These are phyloP conservation scores for Exophiala spinifera DNA, from an alignment of 2,329 filamentous ascomycete genomes.

Conservation along the genomic window DNA sequence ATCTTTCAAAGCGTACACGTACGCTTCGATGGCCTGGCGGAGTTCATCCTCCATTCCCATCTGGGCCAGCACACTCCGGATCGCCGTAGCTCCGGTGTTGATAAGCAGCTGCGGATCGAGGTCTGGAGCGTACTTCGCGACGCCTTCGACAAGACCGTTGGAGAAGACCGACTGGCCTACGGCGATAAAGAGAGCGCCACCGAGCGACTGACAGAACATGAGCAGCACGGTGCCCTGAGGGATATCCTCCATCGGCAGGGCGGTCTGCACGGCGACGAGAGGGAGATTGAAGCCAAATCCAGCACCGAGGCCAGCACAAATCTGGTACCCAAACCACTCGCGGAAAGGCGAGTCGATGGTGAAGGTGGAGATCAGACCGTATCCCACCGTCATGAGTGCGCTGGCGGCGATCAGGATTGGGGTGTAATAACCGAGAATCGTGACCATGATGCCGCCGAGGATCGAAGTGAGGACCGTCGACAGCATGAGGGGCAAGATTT, in stretches of 20 bases:
- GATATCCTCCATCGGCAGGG: conserved; percentile 28
- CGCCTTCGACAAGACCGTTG: conserved; percentile 56
- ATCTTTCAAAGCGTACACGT: conserved; percentile 28
- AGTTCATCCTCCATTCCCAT: conserved; percentile 33
- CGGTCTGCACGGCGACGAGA: conserved; percentile 32
- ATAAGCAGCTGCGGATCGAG: conserved; percentile 39
- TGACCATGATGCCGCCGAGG: conserved; percentile 26
- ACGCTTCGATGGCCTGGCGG: conserved; percentile 32
- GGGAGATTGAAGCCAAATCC: conserved; percentile 32
- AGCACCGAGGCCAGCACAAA: conserved; percentile 30
- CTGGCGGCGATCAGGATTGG: conserved; percentile 31
- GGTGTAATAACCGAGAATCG: conserved; percentile 31
- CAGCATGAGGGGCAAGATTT: conserved; percentile 39
- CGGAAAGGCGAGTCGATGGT: conserved; percentile 24
- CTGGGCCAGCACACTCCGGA: conserved; percentile 36
- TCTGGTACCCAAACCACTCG: conserved; percentile 34
- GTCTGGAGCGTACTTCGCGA: conserved; percentile 43
- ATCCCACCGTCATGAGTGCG: conserved; percentile 25
- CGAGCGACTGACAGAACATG: conserved; percentile 62
- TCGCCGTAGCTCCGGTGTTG: conserved; percentile 41
- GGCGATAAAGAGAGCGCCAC: conserved; percentile 63
- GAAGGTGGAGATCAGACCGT: conserved; percentile 29
- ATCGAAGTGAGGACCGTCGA: conserved; percentile 34
- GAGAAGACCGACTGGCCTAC: conserved; percentile 66
- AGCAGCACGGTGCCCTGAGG: conserved; percentile 35